Conservation (phyloP, 257 asterid species). For the Nicotiana undulata region DNA sequence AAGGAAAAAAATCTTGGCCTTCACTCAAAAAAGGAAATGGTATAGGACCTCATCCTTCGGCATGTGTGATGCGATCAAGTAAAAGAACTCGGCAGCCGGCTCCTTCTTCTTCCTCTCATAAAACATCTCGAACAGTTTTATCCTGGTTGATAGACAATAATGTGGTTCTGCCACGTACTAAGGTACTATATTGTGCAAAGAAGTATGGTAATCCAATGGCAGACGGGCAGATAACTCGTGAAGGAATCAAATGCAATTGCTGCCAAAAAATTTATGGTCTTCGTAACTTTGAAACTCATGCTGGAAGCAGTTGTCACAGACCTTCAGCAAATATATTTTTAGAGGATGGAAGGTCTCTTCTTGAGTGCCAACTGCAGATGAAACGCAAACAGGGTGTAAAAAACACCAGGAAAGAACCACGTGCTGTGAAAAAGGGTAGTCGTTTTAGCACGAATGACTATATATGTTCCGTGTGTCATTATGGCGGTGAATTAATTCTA, state of each 20-base stretch:
- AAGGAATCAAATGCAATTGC: conserved; percentile 82
- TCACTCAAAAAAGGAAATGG: conserved; percentile 19
- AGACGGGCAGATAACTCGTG: conserved; percentile 73
- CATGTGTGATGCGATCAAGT: conserved; percentile 30
- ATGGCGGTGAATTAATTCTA: conserved; percentile 72
- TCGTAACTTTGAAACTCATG: conserved; percentile 62
- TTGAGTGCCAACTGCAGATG: conserved; percentile 57
- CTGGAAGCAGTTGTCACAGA: conserved; percentile 48
- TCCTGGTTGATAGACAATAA: conserved; percentile 76
- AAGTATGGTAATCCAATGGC: conserved; percentile 25
- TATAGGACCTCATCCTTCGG: conserved; percentile 19
- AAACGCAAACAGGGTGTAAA: conserved; percentile 14
- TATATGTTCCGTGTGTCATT: conserved; percentile 77
- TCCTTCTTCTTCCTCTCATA: conserved; percentile 42
- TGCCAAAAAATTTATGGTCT: conserved; percentile 49
- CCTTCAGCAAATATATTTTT: conserved; percentile 62
- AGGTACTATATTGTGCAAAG: conserved; percentile 45
- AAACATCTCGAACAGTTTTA: conserved; percentile 53
- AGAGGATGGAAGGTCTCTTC: conserved; percentile 76
- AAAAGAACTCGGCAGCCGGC: conserved; percentile 43
- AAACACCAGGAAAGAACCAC: conserved; percentile 19
- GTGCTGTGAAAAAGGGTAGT: conserved; percentile 15
- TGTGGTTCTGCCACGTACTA: conserved; percentile 55
- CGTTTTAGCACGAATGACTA: conserved; percentile 37
- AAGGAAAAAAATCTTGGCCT: conserved; percentile 22